phyloP scores from a whole-genome alignment of 1,284 basidiomycete genomes.

The Ceratobasidium sp. region DNA sequence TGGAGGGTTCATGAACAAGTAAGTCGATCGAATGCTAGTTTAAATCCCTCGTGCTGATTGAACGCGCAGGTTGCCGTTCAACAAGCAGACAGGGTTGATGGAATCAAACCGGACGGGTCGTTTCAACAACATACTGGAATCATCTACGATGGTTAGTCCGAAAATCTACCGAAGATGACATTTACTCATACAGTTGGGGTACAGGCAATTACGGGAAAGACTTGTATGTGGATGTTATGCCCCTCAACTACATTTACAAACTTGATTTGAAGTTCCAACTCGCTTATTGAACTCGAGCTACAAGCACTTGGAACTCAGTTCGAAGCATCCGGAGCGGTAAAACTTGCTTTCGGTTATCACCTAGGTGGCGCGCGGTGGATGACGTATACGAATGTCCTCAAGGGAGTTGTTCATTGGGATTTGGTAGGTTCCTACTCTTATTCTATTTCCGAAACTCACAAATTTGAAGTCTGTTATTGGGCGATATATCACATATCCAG shows the following conservation, averaged over 20 bases:
- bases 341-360: slow-evolving; percentile 9
- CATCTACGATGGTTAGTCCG: slow-evolving; percentile 60
- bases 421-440: slow-evolving; percentile 27
- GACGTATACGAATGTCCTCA: slow-evolving; percentile 34
- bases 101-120: slow-evolving; percentile 66
- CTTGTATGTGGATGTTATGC: slow-evolving; percentile 53
- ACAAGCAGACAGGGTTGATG: slow-evolving; percentile 57
- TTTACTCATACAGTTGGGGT: not conserved
- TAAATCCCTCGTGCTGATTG: slow-evolving; percentile 39
- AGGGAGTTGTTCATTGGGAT: slow-evolving; percentile 38
- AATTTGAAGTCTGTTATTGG: slow-evolving; percentile 23
- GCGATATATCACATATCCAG: slow-evolving; percentile 36
- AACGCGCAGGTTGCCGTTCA: slow-evolving; percentile 49
- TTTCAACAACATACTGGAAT: slow-evolving; percentile 67
- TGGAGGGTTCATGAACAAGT: slow-evolving; percentile 49
- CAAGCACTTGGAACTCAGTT: slow-evolving; percentile 33
- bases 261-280: slow-evolving; percentile 19
- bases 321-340: not conserved
- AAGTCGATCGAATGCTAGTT: too few species aligned
- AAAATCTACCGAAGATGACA: not conserved
- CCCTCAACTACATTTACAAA: slow-evolving; percentile 1
- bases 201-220: slow-evolving; percentile 64
- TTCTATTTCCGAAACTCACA: not conserved
- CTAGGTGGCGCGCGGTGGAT: slow-evolving; percentile 38
- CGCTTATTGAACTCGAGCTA: slow-evolving; percentile 33